Conservation (phyloP, 345 rosid genomes). For the Populus nigra region DNA sequence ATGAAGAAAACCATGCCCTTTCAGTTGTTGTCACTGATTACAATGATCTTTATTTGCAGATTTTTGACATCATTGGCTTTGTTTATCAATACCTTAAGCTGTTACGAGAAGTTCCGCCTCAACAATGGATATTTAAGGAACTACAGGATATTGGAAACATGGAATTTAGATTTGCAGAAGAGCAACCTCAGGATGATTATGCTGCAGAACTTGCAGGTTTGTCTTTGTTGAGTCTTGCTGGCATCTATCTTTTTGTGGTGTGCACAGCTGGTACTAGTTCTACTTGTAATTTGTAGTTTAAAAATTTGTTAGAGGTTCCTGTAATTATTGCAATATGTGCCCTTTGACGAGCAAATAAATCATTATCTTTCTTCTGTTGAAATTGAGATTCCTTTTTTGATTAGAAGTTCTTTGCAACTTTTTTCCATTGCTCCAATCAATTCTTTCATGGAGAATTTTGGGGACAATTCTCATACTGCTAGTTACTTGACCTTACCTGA, state of each 20-base stretch:
- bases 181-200: conserved; percentile 94
- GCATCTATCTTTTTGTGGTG: background rate
- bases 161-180: conserved; percentile 93
- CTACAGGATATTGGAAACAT: conserved; percentile 90
- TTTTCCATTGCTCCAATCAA: background rate
- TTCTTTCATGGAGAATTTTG: background rate
- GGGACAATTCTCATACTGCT: background rate
- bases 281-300: background rate
- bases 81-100: conserved; percentile 85
- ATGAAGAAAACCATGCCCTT: background rate
- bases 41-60: conserved; percentile 35
- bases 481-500: background rate
- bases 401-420: background rate
- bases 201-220: conserved; percentile 94
- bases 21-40: background rate
- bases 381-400: background rate
- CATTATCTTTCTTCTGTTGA: background rate
- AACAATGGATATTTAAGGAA: conserved; percentile 97
- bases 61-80: conserved; percentile 73
- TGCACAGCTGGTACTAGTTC: background rate
- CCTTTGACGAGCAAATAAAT: background rate
- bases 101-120: conserved; percentile 67
- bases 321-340: background rate
- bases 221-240: conserved; percentile 16
- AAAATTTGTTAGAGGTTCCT: background rate